Base-by-base conservation (phyloP, 768 basidiomycete species). In the Lepiota venenata region DNA sequence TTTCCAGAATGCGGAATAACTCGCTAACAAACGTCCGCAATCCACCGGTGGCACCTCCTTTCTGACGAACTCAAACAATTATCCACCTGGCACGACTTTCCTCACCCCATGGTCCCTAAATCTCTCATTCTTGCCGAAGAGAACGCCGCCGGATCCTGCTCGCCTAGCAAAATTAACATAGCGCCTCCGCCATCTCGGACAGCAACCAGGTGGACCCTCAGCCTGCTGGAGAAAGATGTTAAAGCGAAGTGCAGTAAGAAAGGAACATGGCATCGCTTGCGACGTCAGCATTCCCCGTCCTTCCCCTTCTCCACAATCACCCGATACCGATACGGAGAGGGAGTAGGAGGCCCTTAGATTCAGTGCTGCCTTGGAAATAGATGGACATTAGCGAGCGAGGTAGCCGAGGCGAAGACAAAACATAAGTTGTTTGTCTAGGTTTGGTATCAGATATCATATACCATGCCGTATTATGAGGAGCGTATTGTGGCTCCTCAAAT, bases 271-370 rank as follows among this genome's bases (percentile, higher is more conserved):
- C 45, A 40, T 47, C 52, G 52, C 52, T 54, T 54, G 15, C 45
- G 1, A 40, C 15, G 21, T 6, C 45, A 47, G 14, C 25, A 38
- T 15, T 16, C 46, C 35, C 16, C n/a, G 36, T 35, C 10, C 14
- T 36, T 25, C 38, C 37, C 52, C 38, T 37, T 39, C 27, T 46
- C 37, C 20, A 39, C 27, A 21, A 45, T 38, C 21, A 5, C 20
- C 16, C 15, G 37, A 25, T 39, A 40, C 52, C 52, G 52, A 54
- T 40, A 47, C 52, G 52, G 52, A 54, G 44, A 27, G 44, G 44
- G 22, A 11, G 32, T 9, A 11, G 8, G 44, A 53, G 14, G 36
- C 38, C 45, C 52, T 47, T 29, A 39, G 20, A 15, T 39, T 39
- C 52, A 40, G 32, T 38, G 27, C 51, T 36, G 25, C 45, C 51